Conservation (phyloP, 768 basidiomycete genomes). For the Suillus lakei region DNA sequence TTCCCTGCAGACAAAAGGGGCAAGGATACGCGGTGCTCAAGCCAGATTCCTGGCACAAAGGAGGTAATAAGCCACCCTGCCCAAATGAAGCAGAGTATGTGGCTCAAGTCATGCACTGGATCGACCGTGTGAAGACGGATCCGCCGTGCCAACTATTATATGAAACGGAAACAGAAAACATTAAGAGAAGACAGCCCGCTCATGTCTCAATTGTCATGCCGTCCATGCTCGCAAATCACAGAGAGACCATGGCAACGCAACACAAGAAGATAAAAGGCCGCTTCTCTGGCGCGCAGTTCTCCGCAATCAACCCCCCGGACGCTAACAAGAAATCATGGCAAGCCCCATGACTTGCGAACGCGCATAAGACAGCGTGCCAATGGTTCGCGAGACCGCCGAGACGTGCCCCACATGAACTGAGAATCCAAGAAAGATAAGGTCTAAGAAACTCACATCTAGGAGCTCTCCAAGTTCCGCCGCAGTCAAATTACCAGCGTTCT, state of each 20-base stretch:
- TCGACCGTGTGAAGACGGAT: constrained; percentile 2
- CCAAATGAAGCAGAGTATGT: constrained; percentile 1
- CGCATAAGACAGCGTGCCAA: not conserved
- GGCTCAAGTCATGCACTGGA: not conserved
- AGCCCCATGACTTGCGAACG: not conserved
- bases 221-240: not conserved
- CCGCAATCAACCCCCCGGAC: not conserved
- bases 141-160: not conserved
- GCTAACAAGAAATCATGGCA: not conserved
- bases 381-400: not conserved
- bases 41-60: not conserved
- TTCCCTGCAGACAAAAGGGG: constrained; percentile 2
- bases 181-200: not conserved
- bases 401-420: not conserved
- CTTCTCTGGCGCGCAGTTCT: not conserved
- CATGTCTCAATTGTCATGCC: constrained; percentile 4
- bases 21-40: not conserved
- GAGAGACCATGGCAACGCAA: constrained; percentile 1
- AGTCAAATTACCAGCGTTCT: constrained; percentile 24
- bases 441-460: constrained; percentile 35
- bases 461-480: constrained; percentile 37
- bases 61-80: not conserved
- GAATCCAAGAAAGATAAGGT: not conserved
- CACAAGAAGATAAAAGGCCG: constrained; percentile 1
- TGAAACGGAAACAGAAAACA: constrained; percentile 2